Percentiles rank a stretch among this genome's conserved stretches.
Conservation (phyloP, 2,329 filamentous ascomycete species). For the Xylaria polymorpha region DNA sequence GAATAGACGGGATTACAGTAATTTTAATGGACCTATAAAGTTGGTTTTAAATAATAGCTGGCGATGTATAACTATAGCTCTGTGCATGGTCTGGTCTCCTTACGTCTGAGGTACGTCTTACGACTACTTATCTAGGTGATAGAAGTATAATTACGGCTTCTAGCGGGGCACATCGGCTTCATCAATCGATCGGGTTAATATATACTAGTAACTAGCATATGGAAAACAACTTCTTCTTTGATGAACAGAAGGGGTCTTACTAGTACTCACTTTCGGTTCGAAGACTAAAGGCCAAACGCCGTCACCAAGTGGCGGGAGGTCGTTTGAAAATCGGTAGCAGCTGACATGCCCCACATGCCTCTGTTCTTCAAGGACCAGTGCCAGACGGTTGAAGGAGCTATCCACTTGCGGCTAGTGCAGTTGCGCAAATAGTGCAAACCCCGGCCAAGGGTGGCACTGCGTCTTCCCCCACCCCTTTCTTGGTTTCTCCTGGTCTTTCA, state of each 20-base stretch:
- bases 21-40: background rate
- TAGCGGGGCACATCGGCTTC: background rate
- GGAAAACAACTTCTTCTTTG: background rate
- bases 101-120: background rate
- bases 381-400: background rate
- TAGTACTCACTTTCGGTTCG: background rate
- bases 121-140: background rate
- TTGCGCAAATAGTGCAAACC: slow-evolving; percentile 24
- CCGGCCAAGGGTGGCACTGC: slow-evolving; percentile 2
- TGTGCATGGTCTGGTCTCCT: background rate
- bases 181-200: background rate
- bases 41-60: background rate
- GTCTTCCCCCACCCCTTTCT: slow-evolving; percentile 17
- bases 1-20: slow-evolving; percentile 4
- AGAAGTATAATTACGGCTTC: background rate
- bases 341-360: background rate
- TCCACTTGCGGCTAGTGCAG: slow-evolving; percentile 22
- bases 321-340: background rate
- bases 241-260: background rate
- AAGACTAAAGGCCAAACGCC: background rate
- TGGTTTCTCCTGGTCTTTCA: slow-evolving; percentile 7
- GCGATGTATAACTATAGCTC: background rate
- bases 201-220: too few species aligned
- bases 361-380: background rate
- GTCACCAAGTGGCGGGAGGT: background rate